These are phyloP conservation scores for Sordariomycetes sp. DNA, from an alignment of 2,329 filamentous ascomycete genomes.

Conservation along the genomic window DNA sequence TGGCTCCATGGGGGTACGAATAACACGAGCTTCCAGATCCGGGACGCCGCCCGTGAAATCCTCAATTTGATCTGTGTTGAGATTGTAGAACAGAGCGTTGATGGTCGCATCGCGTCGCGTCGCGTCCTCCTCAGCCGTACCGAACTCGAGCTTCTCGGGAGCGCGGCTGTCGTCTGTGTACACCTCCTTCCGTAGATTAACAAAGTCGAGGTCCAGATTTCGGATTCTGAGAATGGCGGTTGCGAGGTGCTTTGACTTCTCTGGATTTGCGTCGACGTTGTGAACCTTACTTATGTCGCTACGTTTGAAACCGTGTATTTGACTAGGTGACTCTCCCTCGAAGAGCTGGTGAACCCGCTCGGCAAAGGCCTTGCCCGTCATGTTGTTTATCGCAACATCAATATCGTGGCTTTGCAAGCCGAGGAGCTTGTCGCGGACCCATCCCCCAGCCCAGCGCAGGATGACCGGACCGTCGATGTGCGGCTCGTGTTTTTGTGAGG, in stretches of 20 bases:
- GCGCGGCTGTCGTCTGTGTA: conserved; percentile 86
- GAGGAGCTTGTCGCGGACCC: conserved; percentile 79
- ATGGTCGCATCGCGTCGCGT: conserved; percentile 84
- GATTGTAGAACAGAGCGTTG: conserved; percentile 93
- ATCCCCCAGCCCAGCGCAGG: conserved; percentile 75
- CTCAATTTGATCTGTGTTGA: conserved; percentile 70
- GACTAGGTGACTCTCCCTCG: conserved; percentile 45
- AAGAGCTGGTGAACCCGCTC: conserved; percentile 53
- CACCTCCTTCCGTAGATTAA: conserved; percentile 87
- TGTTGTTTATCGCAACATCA: conserved; percentile 75
- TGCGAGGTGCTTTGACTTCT: conserved; percentile 94
- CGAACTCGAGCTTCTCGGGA: conserved; percentile 88
- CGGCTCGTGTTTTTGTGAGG: conserved; percentile 36
- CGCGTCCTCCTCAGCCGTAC: conserved; percentile 84
- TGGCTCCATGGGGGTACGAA: conserved; percentile 80
- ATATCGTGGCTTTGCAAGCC: conserved; percentile 68
- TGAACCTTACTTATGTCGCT: conserved; percentile 73
- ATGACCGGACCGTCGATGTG: too few species aligned
- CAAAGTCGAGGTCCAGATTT: conserved; percentile 83
- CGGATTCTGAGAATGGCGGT: conserved; percentile 82
- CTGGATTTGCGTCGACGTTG: conserved; percentile 85
- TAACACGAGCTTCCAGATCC: conserved; percentile 64
- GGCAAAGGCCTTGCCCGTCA: conserved; percentile 76
- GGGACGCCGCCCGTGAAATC: conserved; percentile 74
- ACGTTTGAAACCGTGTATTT: too few species aligned